Conservation (phyloP, 495 filamentous ascomycete genomes). For the Viridothelium virens region DNA sequence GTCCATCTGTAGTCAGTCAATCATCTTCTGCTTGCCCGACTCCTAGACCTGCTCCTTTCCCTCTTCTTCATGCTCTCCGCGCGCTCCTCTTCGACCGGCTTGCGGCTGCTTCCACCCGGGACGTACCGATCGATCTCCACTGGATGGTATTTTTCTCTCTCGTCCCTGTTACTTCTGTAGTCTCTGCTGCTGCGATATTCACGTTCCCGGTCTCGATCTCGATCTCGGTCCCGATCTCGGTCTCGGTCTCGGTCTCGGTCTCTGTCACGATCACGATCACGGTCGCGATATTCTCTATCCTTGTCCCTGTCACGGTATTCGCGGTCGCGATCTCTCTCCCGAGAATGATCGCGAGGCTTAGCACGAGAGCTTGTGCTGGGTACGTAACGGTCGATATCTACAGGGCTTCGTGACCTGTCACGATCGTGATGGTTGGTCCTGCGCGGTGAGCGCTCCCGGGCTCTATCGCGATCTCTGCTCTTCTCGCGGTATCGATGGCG, state of each 20-base stretch:
- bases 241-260: slow-evolving; percentile 19
- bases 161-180: slow-evolving; percentile 1
- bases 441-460: slow-evolving; percentile 16
- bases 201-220: slow-evolving; percentile 12
- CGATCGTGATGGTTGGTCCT: slow-evolving; percentile 16
- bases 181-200: slow-evolving; percentile 7
- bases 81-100: slow-evolving; percentile 2
- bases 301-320: slow-evolving; percentile 19
- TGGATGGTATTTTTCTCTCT: slow-evolving; percentile 14
- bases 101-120: slow-evolving; percentile 19
- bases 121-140: slow-evolving; percentile 28
- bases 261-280: slow-evolving; percentile 17
- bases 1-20: neutral
- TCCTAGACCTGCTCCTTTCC: neutral
- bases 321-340: slow-evolving; percentile 25
- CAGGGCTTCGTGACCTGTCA: slow-evolving; percentile 16
- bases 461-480: slow-evolving; percentile 15
- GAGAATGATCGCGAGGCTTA: slow-evolving; percentile 18
- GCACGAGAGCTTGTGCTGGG: slow-evolving; percentile 19
- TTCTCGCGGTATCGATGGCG: slow-evolving; percentile 6
- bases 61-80: slow-evolving; percentile 8
- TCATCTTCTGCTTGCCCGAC: slow-evolving; percentile 5
- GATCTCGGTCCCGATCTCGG: slow-evolving; percentile 12
- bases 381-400: slow-evolving; percentile 34
- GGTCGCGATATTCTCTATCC: slow-evolving; percentile 28